These are phyloP conservation scores for Dalechampia spathulata DNA, from an alignment of 441 rosid species.

Conservation along the genomic window DNA sequence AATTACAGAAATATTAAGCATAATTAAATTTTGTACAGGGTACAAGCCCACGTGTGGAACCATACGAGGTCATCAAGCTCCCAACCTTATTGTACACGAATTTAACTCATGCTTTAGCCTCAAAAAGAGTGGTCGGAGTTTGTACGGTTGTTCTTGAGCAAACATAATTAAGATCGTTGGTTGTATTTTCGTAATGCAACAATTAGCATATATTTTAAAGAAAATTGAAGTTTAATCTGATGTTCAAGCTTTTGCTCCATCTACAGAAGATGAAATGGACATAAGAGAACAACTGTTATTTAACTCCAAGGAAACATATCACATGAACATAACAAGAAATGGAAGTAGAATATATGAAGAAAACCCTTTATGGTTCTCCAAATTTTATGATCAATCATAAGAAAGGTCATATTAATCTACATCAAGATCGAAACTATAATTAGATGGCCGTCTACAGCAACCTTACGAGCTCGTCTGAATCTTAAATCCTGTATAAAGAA, in stretches of 20 bases:
- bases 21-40: not conserved
- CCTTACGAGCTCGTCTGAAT: not conserved
- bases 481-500: not conserved
- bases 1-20: no score
- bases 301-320: no score
- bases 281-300: no score
- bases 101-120: not conserved
- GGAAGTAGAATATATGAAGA: not conserved
- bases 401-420: conserved; percentile 1
- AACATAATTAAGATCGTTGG: not conserved
- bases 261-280: no score
- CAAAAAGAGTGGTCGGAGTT: not conserved
- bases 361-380: no score
- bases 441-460: not conserved
- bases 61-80: not conserved
- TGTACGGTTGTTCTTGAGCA: not conserved
- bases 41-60: no score
- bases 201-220: not conserved
- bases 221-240: not conserved
- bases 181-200: no score
- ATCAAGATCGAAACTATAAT: conserved; percentile 6
- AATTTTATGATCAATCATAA: not conserved
- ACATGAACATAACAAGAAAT: no score
- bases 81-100: not conserved
- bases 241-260: not conserved